A percentile compares a stretch with the other conserved stretches of the same genome.
These are phyloP conservation scores for Albifimbria verrucaria DNA, from an alignment of 2,329 filamentous ascomycete species.

Conservation along the genomic window DNA sequence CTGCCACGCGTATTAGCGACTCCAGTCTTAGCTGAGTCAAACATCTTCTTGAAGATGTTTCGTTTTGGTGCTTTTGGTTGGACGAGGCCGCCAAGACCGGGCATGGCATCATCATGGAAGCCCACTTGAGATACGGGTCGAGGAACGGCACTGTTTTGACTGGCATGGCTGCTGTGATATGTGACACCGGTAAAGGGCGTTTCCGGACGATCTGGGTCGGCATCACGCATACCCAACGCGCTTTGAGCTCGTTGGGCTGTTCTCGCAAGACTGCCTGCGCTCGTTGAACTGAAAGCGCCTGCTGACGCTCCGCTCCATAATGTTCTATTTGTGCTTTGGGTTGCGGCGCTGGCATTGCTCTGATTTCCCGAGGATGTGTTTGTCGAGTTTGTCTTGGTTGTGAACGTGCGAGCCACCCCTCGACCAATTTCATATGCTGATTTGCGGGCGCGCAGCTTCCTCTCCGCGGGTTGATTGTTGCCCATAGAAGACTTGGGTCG, in stretches of 20 bases:
- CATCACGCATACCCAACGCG: conserved; percentile 58
- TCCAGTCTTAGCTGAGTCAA: conserved; percentile 90
- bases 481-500: conserved; percentile 59
- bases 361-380: conserved; percentile 71
- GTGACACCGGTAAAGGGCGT: conserved; percentile 75
- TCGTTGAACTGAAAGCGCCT: conserved; percentile 88
- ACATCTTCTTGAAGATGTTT: conserved; percentile 93
- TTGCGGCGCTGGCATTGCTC: conserved; percentile 71
- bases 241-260: conserved; percentile 66
- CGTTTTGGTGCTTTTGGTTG: conserved; percentile 76
- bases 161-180: conserved; percentile 86
- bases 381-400: conserved; percentile 82
- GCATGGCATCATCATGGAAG: conserved; percentile 61
- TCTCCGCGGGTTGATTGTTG: conserved; percentile 33
- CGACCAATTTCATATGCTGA: conserved; percentile 75
- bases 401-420: conserved; percentile 74
- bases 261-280: conserved; percentile 86
- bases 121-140: conserved; percentile 65
- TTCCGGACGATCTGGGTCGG: conserved; percentile 53
- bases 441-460: conserved; percentile 61
- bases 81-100: conserved; percentile 74
- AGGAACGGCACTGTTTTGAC: conserved; percentile 39
- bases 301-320: conserved; percentile 94
- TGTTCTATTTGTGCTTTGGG: conserved; percentile 76
- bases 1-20: conserved; percentile 86